Conservation (phyloP, 345 rosid genomes). For the Eucalyptus polyanthemos region DNA sequence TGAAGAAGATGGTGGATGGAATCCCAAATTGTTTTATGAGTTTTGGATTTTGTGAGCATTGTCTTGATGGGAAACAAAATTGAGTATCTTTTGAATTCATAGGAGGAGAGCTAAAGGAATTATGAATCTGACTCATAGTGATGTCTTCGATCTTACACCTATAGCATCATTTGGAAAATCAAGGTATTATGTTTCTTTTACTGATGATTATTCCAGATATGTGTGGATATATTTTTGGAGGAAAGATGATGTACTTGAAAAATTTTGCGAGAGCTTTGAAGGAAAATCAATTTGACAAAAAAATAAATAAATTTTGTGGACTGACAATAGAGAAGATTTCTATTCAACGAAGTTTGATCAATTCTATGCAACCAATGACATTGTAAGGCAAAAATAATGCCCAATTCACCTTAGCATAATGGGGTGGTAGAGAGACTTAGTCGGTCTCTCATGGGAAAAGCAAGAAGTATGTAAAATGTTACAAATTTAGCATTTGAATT, state of each 20-base stretch:
- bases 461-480: background rate
- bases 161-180: background rate
- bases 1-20: too few species aligned
- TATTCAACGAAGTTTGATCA: background rate
- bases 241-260: background rate
- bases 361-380: background rate
- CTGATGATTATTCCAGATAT: background rate
- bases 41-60: too few species aligned
- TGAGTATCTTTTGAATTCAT: background rate
- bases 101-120: background rate
- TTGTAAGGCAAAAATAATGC: background rate
- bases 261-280: background rate
- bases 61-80: too few species aligned
- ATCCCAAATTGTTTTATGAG: too few species aligned
- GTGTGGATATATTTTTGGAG: background rate
- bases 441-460: background rate
- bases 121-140: background rate
- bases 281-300: background rate
- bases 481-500: rapidly evolving
- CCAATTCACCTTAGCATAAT: background rate
- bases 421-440: background rate
- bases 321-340: background rate
- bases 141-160: too few species aligned
- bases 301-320: rapidly evolving
- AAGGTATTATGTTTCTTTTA: background rate